Percentiles rank a stretch among this genome's conserved stretches.
Evolutionary conservation across 2,329 filamentous ascomycete genomes (phyloP).

Genomic region (Chrysosporium queenslandicum): DNA sequence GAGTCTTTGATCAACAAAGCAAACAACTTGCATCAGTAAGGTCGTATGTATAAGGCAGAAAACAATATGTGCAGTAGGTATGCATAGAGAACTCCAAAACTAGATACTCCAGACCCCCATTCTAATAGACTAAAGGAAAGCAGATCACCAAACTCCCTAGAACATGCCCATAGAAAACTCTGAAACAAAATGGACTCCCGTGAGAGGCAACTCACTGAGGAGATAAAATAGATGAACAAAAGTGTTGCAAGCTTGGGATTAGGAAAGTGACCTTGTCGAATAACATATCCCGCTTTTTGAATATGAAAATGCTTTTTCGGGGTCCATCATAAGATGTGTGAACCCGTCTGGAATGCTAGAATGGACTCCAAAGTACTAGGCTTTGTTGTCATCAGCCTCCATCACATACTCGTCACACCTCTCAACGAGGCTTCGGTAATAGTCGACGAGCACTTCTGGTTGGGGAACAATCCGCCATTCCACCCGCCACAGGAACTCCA

Average conservation of each 20-base stretch:
- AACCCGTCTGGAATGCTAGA: not conserved
- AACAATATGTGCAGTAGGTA: not conserved
- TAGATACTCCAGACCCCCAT: slow-evolving; percentile 5
- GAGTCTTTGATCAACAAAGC: not conserved
- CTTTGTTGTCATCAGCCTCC: slow-evolving; percentile 24
- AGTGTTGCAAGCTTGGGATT: not conserved
- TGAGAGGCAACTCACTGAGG: not conserved
- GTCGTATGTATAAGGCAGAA: not conserved
- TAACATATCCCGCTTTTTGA: not conserved
- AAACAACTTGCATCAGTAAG: not conserved
- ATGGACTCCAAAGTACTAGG: not conserved
- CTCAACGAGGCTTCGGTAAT: slow-evolving; percentile 78
- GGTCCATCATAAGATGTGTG: not conserved
- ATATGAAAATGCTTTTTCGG: not conserved
- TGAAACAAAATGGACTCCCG: not conserved
- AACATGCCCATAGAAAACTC: slow-evolving; percentile 2
- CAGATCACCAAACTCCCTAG: slow-evolving; percentile 4
- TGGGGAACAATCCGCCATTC: slow-evolving; percentile 97
- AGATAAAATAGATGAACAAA: not conserved
- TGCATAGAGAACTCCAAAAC: not conserved
- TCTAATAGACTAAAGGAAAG: slow-evolving; percentile 3
- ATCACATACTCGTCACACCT: slow-evolving; percentile 51
- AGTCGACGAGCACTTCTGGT: slow-evolving; percentile 84
- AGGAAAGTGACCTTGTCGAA: not conserved
- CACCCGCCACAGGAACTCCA: slow-evolving; percentile 85